Evolutionary conservation across 2,329 filamentous ascomycete species (phyloP), one percentile per base, ranked within the genome.

Genomic region (Penicillium sp.): DNA sequence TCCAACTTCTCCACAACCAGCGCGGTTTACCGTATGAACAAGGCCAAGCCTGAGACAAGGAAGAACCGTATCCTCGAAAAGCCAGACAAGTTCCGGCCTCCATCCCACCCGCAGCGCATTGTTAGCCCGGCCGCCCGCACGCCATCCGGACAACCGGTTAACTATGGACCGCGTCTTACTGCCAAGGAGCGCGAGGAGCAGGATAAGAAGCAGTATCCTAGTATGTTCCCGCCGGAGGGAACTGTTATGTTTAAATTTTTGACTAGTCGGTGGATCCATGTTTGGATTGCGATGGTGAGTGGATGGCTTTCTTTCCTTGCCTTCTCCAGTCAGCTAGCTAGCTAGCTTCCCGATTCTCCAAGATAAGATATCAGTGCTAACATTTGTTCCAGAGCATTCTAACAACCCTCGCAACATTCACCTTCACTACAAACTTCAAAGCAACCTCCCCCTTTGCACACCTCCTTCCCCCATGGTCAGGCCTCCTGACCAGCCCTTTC

Each of bases 61-160:
- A 89, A 88, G 69, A 84, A 85, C 35, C 82, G 87, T 60, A 84
- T 91, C 5, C 87, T 99, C 63, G 90, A 90, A 67, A 91, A 97
- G 76, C 93, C 93, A 24, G 84, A 90, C 68, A 90, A 88, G 73
- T 98, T 96, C 82, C 90, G 90, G 48, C 93, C 95, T 2, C 95
- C 95, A 0, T 98, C 93, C 0, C 95, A 98, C 74, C 88, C 90
- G 13, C 80, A 89, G 22, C 82, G 91, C 31, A 80, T 83, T 5
- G 82, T 84, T 54, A 63, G 75, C 76, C 31, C 69, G 54, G 42
- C 16, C 6, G 66, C 39, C 52, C 65, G 49, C 47, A 69, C 53
- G 44, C 54, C 56, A 2, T 46, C 61, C 26, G 66, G 74, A 52
- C 64, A 67, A 46, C 87, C 88, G 29, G 82, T 83, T 66, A 86